Percentiles rank a stretch among this genome's conserved stretches.
These are phyloP conservation scores for Yamadazyma trypodendri DNA, from an alignment of 1,139 yeast species.

Conservation along the genomic window DNA sequence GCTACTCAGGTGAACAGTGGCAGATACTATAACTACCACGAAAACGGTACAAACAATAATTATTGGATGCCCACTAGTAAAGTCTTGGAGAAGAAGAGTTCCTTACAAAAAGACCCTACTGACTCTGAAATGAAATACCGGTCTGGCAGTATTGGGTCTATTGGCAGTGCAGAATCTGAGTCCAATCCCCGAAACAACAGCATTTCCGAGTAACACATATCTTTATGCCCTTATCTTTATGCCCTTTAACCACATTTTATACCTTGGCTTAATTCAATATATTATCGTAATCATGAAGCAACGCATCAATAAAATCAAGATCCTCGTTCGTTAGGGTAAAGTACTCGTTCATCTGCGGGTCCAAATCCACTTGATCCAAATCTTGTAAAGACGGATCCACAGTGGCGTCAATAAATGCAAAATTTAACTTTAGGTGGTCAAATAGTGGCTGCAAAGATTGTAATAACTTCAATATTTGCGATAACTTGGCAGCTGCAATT, in stretches of 20 bases:
- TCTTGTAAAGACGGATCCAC: neutral
- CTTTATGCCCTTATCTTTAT: neutral
- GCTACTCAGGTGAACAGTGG: constrained; percentile 40
- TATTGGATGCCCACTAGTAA: constrained; percentile 37
- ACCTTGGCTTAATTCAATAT: constrained; percentile 5
- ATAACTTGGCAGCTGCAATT: constrained; percentile 25
- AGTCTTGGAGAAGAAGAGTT: constrained; percentile 3
- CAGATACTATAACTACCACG: constrained; percentile 35
- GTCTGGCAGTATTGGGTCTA: constrained; percentile 22
- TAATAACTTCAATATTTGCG: constrained; percentile 20
- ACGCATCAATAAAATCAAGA: constrained; percentile 10
- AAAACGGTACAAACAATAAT: constrained; percentile 36
- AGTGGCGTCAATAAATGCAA: neutral
- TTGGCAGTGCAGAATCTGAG: constrained; percentile 12
- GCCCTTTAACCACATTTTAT: neutral
- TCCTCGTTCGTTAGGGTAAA: constrained; percentile 9
- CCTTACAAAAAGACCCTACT: constrained; percentile 3
- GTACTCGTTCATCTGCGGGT: neutral
- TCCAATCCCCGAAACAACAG: constrained; percentile 15
- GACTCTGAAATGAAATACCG: constrained; percentile 11
- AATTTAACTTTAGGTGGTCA: neutral
- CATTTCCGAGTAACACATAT: constrained; percentile 11
- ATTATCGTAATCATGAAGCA: constrained; percentile 7
- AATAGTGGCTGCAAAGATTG: constrained; percentile 11
- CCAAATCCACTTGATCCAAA: neutral